Evolutionary conservation across 345 rosid species (phyloP), one percentile per base, ranked within the genome.

Genomic region (Psidium friedrichsthalianum): DNA sequence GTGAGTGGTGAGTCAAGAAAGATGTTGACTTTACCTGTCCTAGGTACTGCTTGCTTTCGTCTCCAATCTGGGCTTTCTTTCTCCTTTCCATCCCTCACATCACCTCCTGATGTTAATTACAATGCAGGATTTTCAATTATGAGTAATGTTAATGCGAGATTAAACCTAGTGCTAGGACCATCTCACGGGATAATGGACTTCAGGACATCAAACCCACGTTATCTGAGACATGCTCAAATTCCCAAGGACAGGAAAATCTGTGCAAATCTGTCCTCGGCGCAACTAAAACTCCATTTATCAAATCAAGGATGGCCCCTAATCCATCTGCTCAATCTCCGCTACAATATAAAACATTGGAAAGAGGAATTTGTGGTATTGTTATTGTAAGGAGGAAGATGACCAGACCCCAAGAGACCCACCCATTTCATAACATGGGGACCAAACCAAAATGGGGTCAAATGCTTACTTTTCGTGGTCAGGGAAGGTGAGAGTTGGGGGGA

Each of bases 401-500:
- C 54, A 40, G 47, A 36, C 47, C 80, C 53, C 24, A 15, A 85
- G 83, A 27, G 83, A 47, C 84, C 57, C 84, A 82, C 84, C 81
- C 61, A 32, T 32, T 86, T 59, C 24, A 36, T 64, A 5, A 69
- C 42, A 40, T 18, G 78, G 42, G 47, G 80, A 42, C 80, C 42
- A 24, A 32, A 32, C 64, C 52, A 10, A 10, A 51, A 13, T 84
- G 82, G 27, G 40, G 85, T 51, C 85, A 82, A 64, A 61, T 21
- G 49, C 13, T 13, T 16, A 24, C 53, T 51, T 51, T 82, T 40
- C 11, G 55, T 52, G 53, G 69, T 64, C 3, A 82, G 84, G 85
- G 84, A 59, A 82, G 83, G 84, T 85, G 86, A 9, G 59, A 59
- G 84, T 82, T 29, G 83, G 78, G n/a, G 55, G 84, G 51, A 81